Evolutionary conservation across 257 asterid species (phyloP), one percentile per base, ranked within the genome.

Genomic region (Nicotiana paniculata): DNA sequence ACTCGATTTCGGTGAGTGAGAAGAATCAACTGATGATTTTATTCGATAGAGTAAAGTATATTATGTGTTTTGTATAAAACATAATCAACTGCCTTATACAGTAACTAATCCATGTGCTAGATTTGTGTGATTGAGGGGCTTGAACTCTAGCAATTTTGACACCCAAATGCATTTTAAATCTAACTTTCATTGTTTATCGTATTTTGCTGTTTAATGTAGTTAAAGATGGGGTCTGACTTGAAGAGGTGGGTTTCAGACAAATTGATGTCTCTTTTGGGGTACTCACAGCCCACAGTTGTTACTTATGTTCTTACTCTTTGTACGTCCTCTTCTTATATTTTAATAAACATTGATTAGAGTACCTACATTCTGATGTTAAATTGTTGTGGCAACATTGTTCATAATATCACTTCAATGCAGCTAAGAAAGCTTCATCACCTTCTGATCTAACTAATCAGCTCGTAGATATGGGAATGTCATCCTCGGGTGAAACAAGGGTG

Each of bases 371-470:
- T 55, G 32, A n/a, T 21, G 15, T 4, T 9, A 39, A 55, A 54
- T 69, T 28, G 33, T 77, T 32, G 24, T 21, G 77, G 65, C 82
- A 26, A 61, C 59, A 24, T 68, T 83, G 82, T 35, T 77, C 7
- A 58, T 37, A 26, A 28, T 43, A 15, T 43, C 35, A 12, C 83
- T 24, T 70, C 82, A 8, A 81, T 86, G 88, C 92, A 95, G 98
- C 97, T 65, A 90, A 90, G 84, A 92, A 92, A 84, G 95, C 99
- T 55, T 92, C 98, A 37, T 91, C 99, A 8, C 95, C 97, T 18
- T 70, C 97, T 26, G 96, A 93, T 86, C 89, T 96, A 77, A 90
- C 87, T 63, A 91, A 79, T 58, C 89, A 84, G 82, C 91, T 96
- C 79, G 91, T 80, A 28, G 92, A 90, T 11, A 81, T 91, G 86